Percentiles rank a stretch among this genome's conserved stretches.
Conservation (phyloP, 306 rosid species). For the Betula pendula region DNA sequence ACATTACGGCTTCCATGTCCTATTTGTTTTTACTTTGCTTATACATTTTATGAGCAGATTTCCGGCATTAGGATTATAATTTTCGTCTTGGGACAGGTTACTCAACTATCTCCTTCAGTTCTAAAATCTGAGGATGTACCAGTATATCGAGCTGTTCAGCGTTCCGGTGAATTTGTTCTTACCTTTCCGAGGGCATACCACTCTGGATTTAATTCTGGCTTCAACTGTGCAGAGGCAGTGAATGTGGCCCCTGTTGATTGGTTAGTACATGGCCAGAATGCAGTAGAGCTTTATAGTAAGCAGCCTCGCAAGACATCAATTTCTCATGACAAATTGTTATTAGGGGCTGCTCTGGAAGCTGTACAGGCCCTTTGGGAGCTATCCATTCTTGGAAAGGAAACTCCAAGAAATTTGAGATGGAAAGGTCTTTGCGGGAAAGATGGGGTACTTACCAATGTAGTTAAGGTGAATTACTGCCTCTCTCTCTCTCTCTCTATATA, state of each 20-base stretch:
- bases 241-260: conserved; percentile 98
- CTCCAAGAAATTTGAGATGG: conserved; percentile 54
- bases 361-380: conserved; percentile 55
- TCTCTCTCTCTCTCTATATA: conserved; percentile 8
- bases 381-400: conserved; percentile 47
- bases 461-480: conserved; percentile 53
- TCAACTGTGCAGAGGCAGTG: conserved; percentile 99
- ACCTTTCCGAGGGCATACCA: conserved; percentile 98
- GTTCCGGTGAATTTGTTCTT: conserved; percentile 87
- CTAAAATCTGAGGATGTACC: conserved; percentile 90
- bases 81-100: conserved; percentile 62
- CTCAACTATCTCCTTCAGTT: conserved; percentile 94
- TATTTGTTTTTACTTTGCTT: conserved; percentile 12
- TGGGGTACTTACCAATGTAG: conserved; percentile 69
- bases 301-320: conserved; percentile 87
- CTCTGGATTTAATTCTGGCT: conserved; percentile 93
- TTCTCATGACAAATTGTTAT: conserved; percentile 87
- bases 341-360: conserved; percentile 78
- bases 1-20: conserved; percentile 3
- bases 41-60: neutral
- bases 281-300: conserved; percentile 82
- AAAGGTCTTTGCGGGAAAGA: conserved; percentile 70
- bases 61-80: conserved; percentile 18
- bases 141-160: conserved; percentile 72
- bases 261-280: conserved; percentile 91